phyloP scores from a whole-genome alignment of 73 alveolate genomes.

The Tetrahymena borealis region DNA sequence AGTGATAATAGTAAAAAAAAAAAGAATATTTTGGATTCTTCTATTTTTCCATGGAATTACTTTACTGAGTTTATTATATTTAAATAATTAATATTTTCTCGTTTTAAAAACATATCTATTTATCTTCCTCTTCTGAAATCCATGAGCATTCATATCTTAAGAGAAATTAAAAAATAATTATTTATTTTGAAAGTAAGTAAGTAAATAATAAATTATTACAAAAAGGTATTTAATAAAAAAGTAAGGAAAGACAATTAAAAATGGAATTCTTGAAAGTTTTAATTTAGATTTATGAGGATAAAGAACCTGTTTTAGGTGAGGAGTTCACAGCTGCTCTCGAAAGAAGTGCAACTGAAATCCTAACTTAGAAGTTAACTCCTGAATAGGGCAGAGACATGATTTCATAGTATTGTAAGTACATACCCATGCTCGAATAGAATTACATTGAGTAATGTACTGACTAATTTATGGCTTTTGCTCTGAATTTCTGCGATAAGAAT shows the following conservation, averaged over 20 bases:
- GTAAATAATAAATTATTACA: neutral
- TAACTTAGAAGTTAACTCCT: neutral
- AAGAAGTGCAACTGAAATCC: neutral
- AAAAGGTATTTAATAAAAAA: neutral
- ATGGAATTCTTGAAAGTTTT: neutral
- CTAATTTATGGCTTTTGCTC: neutral
- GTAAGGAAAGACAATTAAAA: too few species aligned
- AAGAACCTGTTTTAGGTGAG: neutral
- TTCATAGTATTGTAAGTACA: neutral
- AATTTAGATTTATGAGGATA: neutral
- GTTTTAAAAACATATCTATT: neutral
- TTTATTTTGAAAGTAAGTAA: neutral
- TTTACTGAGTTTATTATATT: neutral
- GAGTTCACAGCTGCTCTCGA: neutral
- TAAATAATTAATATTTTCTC: neutral
- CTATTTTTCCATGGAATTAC: neutral
- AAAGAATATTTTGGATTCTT: too few species aligned
- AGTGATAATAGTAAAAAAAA: too few species aligned
- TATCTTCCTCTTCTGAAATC: neutral
- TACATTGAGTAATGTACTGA: neutral
- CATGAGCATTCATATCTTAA: too few species aligned
- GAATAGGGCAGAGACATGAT: neutral
- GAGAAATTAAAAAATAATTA: neutral
- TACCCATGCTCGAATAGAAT: neutral
- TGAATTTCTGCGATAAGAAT: neutral